phyloP scores from a whole-genome alignment of 2,329 filamentous ascomycete genomes.

The Pseudocercospora musae region DNA sequence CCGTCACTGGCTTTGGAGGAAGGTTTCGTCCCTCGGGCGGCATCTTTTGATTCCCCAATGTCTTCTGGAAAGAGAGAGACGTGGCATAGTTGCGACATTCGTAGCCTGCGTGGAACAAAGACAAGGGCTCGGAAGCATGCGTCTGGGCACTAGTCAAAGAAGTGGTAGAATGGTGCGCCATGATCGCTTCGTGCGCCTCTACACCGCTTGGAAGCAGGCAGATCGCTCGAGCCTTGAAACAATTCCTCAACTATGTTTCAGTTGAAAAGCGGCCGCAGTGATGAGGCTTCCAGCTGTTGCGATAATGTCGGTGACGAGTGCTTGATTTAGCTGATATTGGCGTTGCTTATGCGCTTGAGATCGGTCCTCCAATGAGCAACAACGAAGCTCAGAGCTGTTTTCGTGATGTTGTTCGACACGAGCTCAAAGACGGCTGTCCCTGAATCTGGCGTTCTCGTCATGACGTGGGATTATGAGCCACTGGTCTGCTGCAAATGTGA shows the following conservation, averaged over 20 bases:
- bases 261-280: neutral
- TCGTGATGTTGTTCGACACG: neutral
- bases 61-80: neutral
- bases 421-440: neutral
- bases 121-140: neutral
- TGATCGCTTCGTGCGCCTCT: neutral
- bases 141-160: neutral
- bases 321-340: neutral
- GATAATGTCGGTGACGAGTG: neutral
- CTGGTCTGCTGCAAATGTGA: neutral
- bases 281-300: neutral
- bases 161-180: neutral
- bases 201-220: neutral
- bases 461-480: constrained; percentile 3
- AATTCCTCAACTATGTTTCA: neutral
- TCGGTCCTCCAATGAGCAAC: neutral
- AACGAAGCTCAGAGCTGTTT: neutral
- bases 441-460: neutral
- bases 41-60: neutral
- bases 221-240: neutral
- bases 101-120: neutral
- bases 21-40: neutral
- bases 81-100: neutral
- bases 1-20: neutral
- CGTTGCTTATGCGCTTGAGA: neutral